Evolutionary conservation across 2,329 filamentous ascomycete species (phyloP).

Genomic region (Diaporthe capsici): DNA sequence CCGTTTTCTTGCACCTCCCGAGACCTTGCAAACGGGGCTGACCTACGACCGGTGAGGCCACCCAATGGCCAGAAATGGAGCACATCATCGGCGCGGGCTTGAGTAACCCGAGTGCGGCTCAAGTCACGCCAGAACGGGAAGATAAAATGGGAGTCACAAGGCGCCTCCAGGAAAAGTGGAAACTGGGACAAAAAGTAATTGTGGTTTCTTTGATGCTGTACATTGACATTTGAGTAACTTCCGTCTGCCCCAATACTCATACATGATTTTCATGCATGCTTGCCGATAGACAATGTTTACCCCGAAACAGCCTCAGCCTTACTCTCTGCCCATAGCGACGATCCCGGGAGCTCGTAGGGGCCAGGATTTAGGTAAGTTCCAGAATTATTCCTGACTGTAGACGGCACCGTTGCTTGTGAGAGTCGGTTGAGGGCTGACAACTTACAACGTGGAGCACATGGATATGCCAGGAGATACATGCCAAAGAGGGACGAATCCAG

Average conservation of each 20-base stretch:
- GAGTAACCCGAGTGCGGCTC: conserved; percentile 21
- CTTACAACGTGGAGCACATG: background rate
- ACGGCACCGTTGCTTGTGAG: too few relatives aligned
- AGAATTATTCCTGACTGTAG: background rate
- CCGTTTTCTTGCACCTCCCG: background rate
- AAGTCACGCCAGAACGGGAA: background rate
- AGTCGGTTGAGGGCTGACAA: background rate
- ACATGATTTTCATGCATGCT: background rate
- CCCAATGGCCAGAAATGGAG: background rate
- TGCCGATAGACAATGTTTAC: background rate
- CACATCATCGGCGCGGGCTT: conserved; percentile 9
- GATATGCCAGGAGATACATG: background rate
- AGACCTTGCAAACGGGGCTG: conserved; percentile 21
- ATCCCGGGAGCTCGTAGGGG: background rate
- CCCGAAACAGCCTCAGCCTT: background rate
- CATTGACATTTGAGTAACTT: background rate
- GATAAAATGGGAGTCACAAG: conserved; percentile 17
- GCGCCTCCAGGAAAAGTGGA: background rate
- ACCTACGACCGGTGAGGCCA: conserved; percentile 2
- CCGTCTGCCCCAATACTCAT: background rate
- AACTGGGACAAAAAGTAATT: background rate
- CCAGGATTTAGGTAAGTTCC: background rate
- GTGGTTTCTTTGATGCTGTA: background rate
- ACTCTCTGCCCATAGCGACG: background rate
- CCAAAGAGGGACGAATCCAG: background rate